A percentile compares a stretch with the other conserved stretches of the same genome.
phyloP scores from a whole-genome alignment of 495 filamentous ascomycete species.

The Penicillium cinerascens region DNA sequence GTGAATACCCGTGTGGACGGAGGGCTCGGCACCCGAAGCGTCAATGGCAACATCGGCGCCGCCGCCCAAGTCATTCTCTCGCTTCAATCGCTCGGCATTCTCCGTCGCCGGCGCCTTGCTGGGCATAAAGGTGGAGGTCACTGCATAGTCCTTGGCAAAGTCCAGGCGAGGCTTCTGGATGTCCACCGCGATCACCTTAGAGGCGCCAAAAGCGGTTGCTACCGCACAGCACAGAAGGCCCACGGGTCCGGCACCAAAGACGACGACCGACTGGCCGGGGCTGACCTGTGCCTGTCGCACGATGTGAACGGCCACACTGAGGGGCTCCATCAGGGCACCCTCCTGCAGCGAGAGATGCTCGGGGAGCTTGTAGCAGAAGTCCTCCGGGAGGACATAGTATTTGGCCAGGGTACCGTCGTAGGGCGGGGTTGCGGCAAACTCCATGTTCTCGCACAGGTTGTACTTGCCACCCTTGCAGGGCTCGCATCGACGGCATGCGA shows the following conservation, averaged over 20 bases:
- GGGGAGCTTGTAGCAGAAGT: conserved; percentile 55
- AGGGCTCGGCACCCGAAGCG: conserved; percentile 53
- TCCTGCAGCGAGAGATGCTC: conserved; percentile 44
- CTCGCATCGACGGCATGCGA: conserved; percentile 49
- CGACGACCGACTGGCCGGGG: conserved; percentile 49
- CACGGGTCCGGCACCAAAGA: conserved; percentile 54
- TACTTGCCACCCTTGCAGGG: conserved; percentile 52
- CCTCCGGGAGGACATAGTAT: conserved; percentile 53
- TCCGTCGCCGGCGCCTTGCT: conserved; percentile 30
- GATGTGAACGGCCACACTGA: conserved; percentile 55
- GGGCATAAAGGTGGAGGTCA: conserved; percentile 42
- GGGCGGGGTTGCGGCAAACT: conserved; percentile 52
- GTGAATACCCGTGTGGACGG: conserved; percentile 52
- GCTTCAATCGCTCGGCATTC: conserved; percentile 40
- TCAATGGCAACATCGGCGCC: conserved; percentile 58
- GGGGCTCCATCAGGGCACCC: conserved; percentile 52
- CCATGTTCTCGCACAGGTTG: conserved; percentile 51
- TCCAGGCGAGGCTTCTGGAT: conserved; percentile 48
- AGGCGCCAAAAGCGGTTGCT: conserved; percentile 50
- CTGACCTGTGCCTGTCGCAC: conserved; percentile 42
- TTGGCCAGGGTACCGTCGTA: conserved; percentile 54
- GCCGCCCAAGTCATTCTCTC: conserved; percentile 40
- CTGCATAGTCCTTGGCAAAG: conserved; percentile 50
- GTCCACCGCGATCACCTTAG: conserved; percentile 52
- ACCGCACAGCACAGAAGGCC: conserved; percentile 54